These are phyloP conservation scores for Volvariella surrecta DNA, from an alignment of 1,284 basidiomycete species.

Conservation along the genomic window DNA sequence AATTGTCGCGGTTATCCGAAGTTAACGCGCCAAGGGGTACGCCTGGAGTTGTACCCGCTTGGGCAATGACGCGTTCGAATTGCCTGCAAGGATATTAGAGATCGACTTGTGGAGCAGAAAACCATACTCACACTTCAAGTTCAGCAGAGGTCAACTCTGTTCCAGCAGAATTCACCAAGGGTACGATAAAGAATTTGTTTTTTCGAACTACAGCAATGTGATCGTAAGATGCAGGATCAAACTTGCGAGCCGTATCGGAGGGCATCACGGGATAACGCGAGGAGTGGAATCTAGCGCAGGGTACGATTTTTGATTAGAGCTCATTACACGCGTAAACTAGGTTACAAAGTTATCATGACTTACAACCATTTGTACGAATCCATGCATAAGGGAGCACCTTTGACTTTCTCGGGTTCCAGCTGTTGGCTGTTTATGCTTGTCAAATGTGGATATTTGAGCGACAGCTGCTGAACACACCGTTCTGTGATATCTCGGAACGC, in stretches of 20 bases:
- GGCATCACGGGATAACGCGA: conserved; percentile 80
- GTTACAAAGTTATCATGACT: not conserved
- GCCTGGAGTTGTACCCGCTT: conserved; percentile 51
- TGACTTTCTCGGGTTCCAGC: conserved; percentile 88
- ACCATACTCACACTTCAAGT: conserved; percentile 49
- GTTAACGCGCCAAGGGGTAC: conserved; percentile 79
- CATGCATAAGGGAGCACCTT: conserved; percentile 84
- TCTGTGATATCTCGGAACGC: conserved; percentile 80
- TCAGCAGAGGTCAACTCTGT: conserved; percentile 69
- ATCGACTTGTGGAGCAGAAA: conserved; percentile 2
- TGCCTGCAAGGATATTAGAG: conserved; percentile 40
- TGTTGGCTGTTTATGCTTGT: conserved; percentile 42
- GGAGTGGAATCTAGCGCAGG: conserved; percentile 61
- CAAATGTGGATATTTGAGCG: not conserved
- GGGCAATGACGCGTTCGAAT: conserved; percentile 67
- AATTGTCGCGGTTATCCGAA: conserved; percentile 83
- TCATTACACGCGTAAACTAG: no score
- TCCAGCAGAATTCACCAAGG: conserved; percentile 56
- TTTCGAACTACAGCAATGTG: conserved; percentile 90
- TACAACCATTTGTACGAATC: conserved; percentile 83
- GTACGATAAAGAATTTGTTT: conserved; percentile 84
- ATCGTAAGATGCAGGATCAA: conserved; percentile 70
- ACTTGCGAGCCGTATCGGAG: conserved; percentile 80
- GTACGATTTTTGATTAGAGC: not conserved
- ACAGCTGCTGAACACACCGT: conserved; percentile 40